Evolutionary conservation across 2,329 filamentous ascomycete species (phyloP).

Genomic region (Leptographium procerum): DNA sequence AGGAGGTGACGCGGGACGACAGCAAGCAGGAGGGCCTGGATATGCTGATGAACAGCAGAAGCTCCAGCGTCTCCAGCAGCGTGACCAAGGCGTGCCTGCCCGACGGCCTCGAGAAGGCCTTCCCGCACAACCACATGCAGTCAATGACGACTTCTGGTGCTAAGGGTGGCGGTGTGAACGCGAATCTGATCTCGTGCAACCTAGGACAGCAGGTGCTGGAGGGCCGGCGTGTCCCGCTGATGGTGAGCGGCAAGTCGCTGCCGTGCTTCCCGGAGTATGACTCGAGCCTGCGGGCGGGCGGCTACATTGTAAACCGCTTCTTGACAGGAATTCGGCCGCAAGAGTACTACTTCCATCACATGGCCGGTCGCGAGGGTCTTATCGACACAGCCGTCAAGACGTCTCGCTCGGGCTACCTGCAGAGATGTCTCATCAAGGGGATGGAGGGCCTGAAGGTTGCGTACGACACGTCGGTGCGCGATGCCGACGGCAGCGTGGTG

Average conservation of each 20-base stretch:
- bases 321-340: constrained; percentile 95
- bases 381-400: constrained; percentile 99
- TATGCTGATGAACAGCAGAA: constrained; percentile 65
- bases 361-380: constrained; percentile 95
- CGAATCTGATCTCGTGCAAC: constrained; percentile 95
- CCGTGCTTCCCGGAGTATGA: constrained; percentile 92
- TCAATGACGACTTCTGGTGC: constrained; percentile 95
- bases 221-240: constrained; percentile 84
- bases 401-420: constrained; percentile 88
- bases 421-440: constrained; percentile 94
- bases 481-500: constrained; percentile 83
- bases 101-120: constrained; percentile 72
- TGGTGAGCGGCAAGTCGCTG: constrained; percentile 95
- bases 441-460: constrained; percentile 90
- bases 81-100: constrained; percentile 76
- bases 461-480: constrained; percentile 88
- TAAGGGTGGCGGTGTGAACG: constrained; percentile 87
- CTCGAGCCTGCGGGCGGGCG: constrained; percentile 76
- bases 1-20: constrained; percentile 85
- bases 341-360: constrained; percentile 98
- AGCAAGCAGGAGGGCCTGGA: constrained; percentile 86
- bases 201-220: constrained; percentile 94
- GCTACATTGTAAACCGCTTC: constrained; percentile 92
- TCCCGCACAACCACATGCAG: constrained; percentile 98
- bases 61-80: constrained; percentile 58